Evolutionary conservation across 345 rosid genomes (phyloP), one percentile per base, ranked within the genome.

Genomic region (Noccaea caerulescens): DNA sequence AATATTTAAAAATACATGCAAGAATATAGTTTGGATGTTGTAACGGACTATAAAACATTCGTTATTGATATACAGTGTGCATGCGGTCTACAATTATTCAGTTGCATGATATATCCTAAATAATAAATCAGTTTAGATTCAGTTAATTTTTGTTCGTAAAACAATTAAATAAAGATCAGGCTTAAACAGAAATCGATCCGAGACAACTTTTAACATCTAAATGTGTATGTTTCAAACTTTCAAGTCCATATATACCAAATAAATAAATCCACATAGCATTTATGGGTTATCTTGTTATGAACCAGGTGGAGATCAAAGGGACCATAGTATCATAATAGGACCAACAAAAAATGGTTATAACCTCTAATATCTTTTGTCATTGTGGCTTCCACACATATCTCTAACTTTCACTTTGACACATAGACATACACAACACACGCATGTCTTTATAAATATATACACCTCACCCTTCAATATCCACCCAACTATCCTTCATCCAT

Each of bases 321-420:
- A 69, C 90, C 86, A 72, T 59, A 20, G 43, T 87, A 82, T 77
- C 85, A 75, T 46, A 68, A 68, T 77, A 84, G 71, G 82, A 54
- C 73, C 77, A 83, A 80, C 88, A 85, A 4, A 58, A 73, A 53
- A 68, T 54, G 57, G 65, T 58, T 79, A 42, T 51, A 62, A 53
- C 56, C n/a, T 45, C 77, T 63, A 70, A 45, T 65, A 76, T 80
- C 65, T 4, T 68, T 68, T 82, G 84, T 72, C 81, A 77, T 78
- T 77, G 51, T 77, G 82, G 63, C 76, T 53, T 51, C 45, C 54
- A 62, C 68, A 54, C 55, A 71, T 14, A 71, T 62, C 11, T 49
- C 34, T 49, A 14, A 34, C 58, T 46, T 58, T 47, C 32, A 36
- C 27, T 57, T 32, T 58, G 10, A 59, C 53, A 60, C 75, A 71